Evolutionary conservation across 305 asterid genomes (phyloP).

Genomic region (Ilex paraguariensis): DNA sequence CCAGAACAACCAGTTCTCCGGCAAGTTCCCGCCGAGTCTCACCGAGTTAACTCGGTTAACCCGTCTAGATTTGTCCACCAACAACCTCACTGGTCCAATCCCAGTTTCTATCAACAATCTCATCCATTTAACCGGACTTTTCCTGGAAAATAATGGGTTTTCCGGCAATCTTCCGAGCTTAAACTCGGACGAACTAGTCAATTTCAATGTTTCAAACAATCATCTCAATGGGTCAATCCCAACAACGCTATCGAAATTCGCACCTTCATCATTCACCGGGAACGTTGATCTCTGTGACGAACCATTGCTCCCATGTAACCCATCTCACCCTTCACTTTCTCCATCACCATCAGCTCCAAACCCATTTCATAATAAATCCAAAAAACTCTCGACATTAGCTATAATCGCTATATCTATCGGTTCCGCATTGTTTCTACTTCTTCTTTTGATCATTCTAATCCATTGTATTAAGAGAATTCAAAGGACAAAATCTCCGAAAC

Average conservation of each 20-base stretch:
- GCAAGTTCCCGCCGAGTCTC: slow-evolving; percentile 57
- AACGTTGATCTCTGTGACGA: slow-evolving; percentile 71
- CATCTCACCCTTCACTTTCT: slow-evolving; percentile 73
- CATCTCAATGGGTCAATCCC: slow-evolving; percentile 89
- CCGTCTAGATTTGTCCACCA: slow-evolving; percentile 69
- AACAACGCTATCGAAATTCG: slow-evolving; percentile 44
- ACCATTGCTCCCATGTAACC: slow-evolving; percentile 73
- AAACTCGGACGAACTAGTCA: slow-evolving; percentile 33
- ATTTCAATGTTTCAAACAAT: slow-evolving; percentile 59
- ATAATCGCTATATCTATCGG: slow-evolving; percentile 67
- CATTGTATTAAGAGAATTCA: slow-evolving; percentile 32
- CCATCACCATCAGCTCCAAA: slow-evolving; percentile 42
- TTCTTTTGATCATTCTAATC: slow-evolving; percentile 45
- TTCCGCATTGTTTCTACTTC: slow-evolving; percentile 30
- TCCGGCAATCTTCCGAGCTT: slow-evolving; percentile 73
- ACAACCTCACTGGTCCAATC: slow-evolving; percentile 68
- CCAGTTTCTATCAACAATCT: slow-evolving; percentile 72
- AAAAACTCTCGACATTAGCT: slow-evolving; percentile 66
- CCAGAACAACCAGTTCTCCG: slow-evolving; percentile 59
- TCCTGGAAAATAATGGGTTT: slow-evolving; percentile 58
- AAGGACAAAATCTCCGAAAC: slow-evolving; percentile 35
- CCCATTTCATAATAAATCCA: slow-evolving; percentile 21
- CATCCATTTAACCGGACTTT: slow-evolving; percentile 65
- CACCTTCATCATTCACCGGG: slow-evolving; percentile 58
- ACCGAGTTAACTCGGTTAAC: slow-evolving; percentile 63